Conservation (phyloP, 495 filamentous ascomycete genomes). For the Durotheca rogersii region DNA sequence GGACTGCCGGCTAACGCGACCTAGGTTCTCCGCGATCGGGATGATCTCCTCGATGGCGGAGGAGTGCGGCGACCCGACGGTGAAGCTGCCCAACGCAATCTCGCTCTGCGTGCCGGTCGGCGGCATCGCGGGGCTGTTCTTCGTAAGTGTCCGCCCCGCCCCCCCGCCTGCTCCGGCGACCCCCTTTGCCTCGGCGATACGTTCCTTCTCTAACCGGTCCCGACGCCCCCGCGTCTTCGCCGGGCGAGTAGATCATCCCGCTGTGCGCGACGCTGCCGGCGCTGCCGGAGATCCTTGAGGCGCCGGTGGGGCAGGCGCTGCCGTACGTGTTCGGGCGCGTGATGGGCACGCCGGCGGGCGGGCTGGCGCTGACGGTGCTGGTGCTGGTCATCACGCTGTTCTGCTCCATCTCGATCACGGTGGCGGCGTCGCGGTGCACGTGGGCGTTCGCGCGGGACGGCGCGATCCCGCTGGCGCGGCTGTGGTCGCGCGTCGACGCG, state of each 20-base stretch:
- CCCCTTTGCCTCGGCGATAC: too few relatives aligned
- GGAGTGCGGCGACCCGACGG: constrained; percentile 55
- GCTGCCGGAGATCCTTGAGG: constrained; percentile 44
- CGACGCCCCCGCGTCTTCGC: constrained; percentile 35
- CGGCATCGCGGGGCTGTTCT: constrained; percentile 60
- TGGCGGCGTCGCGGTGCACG: constrained; percentile 53
- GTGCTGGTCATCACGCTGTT: constrained; percentile 64
- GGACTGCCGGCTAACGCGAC: too few relatives aligned
- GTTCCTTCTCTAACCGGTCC: too few relatives aligned
- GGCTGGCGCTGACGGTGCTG: constrained; percentile 66
- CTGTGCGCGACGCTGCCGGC: constrained; percentile 48
- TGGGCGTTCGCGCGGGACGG: constrained; percentile 58
- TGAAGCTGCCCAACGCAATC: constrained; percentile 61
- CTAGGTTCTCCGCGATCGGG: constrained; percentile 55
- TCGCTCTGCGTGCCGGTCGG: constrained; percentile 59
- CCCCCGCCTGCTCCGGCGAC: constrained; percentile 21
- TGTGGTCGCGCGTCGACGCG: constrained; percentile 57
- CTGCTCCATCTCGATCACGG: constrained; percentile 53
- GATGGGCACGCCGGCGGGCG: constrained; percentile 56
- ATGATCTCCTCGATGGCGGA: constrained; percentile 62
- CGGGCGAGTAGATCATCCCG: constrained; percentile 28
- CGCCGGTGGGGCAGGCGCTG: constrained; percentile 55
- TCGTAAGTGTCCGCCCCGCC: constrained; percentile 50
- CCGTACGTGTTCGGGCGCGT: constrained; percentile 55
- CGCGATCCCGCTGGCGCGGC: constrained; percentile 61